A percentile compares a stretch with the other conserved stretches of the same genome.
These are phyloP conservation scores for Rhizopogon vinicolor DNA, from an alignment of 768 basidiomycete species.

Conservation along the genomic window DNA sequence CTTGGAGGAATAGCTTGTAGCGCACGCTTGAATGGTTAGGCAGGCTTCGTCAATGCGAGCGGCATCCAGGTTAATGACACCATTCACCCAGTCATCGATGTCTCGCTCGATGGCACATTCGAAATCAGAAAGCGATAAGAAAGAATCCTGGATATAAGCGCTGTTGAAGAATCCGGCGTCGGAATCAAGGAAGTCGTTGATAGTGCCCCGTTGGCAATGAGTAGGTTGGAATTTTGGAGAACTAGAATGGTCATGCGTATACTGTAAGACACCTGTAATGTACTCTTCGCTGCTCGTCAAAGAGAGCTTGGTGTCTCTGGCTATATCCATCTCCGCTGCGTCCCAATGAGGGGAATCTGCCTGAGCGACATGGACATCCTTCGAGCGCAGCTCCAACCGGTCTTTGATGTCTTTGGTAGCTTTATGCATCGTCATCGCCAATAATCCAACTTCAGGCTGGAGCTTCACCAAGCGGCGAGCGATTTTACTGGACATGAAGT, in stretches of 20 bases:
- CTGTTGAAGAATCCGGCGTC: conserved; percentile 11
- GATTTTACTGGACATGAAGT: too few relatives aligned
- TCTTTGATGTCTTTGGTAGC: conserved; percentile 12
- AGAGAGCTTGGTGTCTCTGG: conserved; percentile 28
- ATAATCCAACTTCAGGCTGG: conserved; percentile 1
- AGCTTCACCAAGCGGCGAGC: too few relatives aligned
- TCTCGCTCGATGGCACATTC: conserved; percentile 26
- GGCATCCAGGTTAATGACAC: conserved; percentile 6
- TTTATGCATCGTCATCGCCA: conserved; percentile 28
- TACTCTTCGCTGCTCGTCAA: conserved; percentile 25
- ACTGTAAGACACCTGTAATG: conserved; percentile 16
- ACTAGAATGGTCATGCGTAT: conserved; percentile 3
- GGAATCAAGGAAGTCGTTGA: conserved; percentile 13
- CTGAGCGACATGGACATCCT: conserved; percentile 14
- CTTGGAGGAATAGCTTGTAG: conserved; percentile 18
- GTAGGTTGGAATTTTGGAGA: background rate
- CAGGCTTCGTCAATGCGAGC: conserved; percentile 18
- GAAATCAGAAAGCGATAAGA: conserved; percentile 30
- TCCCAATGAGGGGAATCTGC: conserved; percentile 18
- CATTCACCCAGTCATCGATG: conserved; percentile 29
- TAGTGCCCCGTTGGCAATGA: conserved; percentile 7
- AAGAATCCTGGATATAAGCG: conserved; percentile 7
- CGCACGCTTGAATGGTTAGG: conserved; percentile 21
- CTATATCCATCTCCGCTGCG: conserved; percentile 20
- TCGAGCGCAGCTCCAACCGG: conserved; percentile 31